Evolutionary conservation across 208 protist species (phyloP).

Genomic region (Trypanosomatidae sp.): DNA sequence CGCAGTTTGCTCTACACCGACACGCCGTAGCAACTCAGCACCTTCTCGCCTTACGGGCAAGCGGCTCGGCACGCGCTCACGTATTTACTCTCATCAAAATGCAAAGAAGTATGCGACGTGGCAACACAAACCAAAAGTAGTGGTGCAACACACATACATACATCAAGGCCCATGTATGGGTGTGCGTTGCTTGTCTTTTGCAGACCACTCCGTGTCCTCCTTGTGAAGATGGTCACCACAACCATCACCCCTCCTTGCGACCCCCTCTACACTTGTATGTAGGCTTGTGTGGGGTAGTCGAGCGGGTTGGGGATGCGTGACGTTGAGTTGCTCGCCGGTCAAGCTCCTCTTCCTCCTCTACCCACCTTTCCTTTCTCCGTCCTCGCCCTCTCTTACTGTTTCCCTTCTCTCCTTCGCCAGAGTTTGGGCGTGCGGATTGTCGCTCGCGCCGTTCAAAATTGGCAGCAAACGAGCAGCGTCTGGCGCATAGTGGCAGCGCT

Average conservation of each 20-base stretch:
- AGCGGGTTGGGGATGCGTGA: not conserved
- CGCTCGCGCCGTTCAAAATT: not conserved
- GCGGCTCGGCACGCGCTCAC: not conserved
- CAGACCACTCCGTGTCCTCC: not conserved
- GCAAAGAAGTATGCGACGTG: not conserved
- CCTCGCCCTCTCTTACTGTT: not conserved
- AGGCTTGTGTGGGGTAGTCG: not conserved
- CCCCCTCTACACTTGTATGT: not conserved
- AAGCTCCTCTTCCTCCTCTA: not conserved
- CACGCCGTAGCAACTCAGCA: conserved; percentile 18
- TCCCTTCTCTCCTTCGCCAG: not conserved
- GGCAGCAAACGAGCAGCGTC: not conserved
- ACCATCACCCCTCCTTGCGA: too few relatives aligned
- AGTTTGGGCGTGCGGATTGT: not conserved
- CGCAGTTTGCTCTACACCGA: conserved; percentile 35
- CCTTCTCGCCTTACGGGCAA: not conserved
- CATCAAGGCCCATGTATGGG: not conserved
- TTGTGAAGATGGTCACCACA: too few relatives aligned
- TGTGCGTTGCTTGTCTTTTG: not conserved
- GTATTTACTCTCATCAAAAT: not conserved
- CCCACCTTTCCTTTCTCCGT: not conserved
- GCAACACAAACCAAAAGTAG: not conserved
- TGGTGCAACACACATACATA: not conserved
- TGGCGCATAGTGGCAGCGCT: not conserved
- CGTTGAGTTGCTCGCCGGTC: not conserved